Evolutionary conservation across 176 grass and related monocot genomes (phyloP).

Genomic region (Juncus inflexus): DNA sequence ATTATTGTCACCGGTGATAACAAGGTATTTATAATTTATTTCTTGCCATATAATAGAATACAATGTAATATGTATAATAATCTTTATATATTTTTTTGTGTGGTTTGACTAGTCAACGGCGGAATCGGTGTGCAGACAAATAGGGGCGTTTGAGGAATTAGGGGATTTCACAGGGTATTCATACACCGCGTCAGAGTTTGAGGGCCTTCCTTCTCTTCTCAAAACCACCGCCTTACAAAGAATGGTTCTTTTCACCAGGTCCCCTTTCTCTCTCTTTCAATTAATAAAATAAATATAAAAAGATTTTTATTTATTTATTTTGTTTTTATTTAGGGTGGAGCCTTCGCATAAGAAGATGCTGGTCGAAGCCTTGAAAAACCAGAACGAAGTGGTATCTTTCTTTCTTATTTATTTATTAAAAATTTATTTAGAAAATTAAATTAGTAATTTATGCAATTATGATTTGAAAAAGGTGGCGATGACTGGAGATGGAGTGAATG

Average conservation of each 20-base stretch:
- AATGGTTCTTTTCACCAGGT: constrained; percentile 95
- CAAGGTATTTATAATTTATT: constrained; percentile 43
- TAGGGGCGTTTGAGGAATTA: constrained; percentile 87
- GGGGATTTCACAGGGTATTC: constrained; percentile 78
- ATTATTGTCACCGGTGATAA: constrained; percentile 99
- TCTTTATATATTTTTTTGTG: constrained; percentile 1
- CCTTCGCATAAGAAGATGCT: constrained; percentile 99
- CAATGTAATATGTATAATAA: not conserved
- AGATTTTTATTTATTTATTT: constrained; percentile 18
- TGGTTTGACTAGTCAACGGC: constrained; percentile 67
- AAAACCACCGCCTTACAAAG: constrained; percentile 69
- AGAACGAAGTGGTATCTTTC: constrained; percentile 95
- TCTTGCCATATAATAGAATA: not conserved
- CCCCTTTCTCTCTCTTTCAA: constrained; percentile 11
- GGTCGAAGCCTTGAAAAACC: constrained; percentile 92
- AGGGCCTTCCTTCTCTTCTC: constrained; percentile 74
- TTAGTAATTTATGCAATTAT: constrained; percentile 18
- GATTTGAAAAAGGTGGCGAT: constrained; percentile 79
- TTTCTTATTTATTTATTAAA: constrained; percentile 12
- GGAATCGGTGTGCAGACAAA: constrained; percentile 85
- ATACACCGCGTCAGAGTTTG: constrained; percentile 96
- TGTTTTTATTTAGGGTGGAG: constrained; percentile 66
- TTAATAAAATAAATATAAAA: constrained; percentile 12
- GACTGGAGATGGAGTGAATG: constrained; percentile 99
- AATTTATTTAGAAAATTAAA: not conserved